Evolutionary conservation across 2,329 filamentous ascomycete species (phyloP).

Genomic region (Fusarium stilboides): DNA sequence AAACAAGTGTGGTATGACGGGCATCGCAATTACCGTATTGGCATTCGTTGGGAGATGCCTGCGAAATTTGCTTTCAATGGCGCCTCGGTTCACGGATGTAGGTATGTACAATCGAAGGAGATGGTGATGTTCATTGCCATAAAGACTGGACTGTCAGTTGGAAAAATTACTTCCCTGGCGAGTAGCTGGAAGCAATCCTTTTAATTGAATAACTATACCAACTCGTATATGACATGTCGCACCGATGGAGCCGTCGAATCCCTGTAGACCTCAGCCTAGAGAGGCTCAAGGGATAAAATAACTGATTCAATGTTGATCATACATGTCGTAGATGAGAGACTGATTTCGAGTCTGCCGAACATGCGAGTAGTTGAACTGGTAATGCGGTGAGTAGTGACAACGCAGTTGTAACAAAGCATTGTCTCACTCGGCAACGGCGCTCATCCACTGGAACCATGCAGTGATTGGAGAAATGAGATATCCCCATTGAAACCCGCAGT

Average conservation of each 20-base stretch:
- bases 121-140: not conserved
- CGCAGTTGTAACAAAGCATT: not conserved
- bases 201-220: not conserved
- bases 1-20: conserved; percentile 6
- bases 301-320: not conserved
- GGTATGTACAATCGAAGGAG: not conserved
- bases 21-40: conserved; percentile 19
- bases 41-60: conserved; percentile 19
- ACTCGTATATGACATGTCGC: conserved; percentile 12
- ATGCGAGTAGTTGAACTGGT: not conserved
- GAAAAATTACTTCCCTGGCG: not conserved
- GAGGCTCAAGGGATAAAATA: not conserved
- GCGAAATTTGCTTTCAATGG: not conserved
- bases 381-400: not conserved
- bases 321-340: not conserved
- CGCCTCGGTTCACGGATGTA: not conserved
- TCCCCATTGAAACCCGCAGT: not conserved
- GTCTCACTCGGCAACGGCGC: not conserved
- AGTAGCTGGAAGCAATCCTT: not conserved
- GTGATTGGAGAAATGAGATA: not conserved
- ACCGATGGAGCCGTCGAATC: not conserved
- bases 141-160: conserved; percentile 12
- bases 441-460: not conserved
- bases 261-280: not conserved
- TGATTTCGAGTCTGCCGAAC: not conserved